These are phyloP conservation scores for Penicillium expansum DNA, from an alignment of 2,329 filamentous ascomycete genomes.

Conservation along the genomic window DNA sequence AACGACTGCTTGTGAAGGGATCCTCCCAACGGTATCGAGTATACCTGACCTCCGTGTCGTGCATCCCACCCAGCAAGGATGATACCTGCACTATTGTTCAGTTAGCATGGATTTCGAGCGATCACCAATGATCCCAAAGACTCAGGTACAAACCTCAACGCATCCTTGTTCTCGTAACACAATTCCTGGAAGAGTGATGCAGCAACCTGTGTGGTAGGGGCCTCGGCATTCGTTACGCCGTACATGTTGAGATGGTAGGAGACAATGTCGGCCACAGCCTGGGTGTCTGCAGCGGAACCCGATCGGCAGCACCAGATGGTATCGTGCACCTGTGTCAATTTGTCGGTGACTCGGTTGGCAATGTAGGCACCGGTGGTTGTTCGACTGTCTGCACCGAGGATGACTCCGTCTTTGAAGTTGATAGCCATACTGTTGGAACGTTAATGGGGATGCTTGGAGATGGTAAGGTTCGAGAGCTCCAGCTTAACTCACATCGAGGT, in stretches of 20 bases:
- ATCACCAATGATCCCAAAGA: not conserved
- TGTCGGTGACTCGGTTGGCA: constrained; percentile 98
- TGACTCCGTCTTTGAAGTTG: constrained; percentile 97
- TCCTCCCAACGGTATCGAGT: constrained; percentile 92
- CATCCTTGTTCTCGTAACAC: constrained; percentile 97
- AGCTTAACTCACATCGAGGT: constrained; percentile 78
- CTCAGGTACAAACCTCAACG: constrained; percentile 64
- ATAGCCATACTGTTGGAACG: constrained; percentile 77
- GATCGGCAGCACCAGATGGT: constrained; percentile 99
- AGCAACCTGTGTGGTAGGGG: constrained; percentile 90
- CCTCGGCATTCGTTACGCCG: constrained; percentile 81
- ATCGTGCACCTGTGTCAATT: constrained; percentile 96
- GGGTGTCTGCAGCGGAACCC: constrained; percentile 94
- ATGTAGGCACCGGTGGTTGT: constrained; percentile 98
- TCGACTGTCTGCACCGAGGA: constrained; percentile 92
- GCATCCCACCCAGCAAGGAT: constrained; percentile 99
- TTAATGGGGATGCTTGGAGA: constrained; percentile 28
- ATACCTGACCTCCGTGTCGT: constrained; percentile 92
- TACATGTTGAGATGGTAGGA: constrained; percentile 95
- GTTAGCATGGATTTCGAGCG: not conserved
- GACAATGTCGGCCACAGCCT: constrained; percentile 96
- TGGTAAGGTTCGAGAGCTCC: constrained; percentile 13
- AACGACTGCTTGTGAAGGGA: constrained; percentile 97
- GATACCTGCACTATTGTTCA: constrained; percentile 70
- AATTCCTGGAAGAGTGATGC: constrained; percentile 96